Evolutionary conservation across 2,329 filamentous ascomycete genomes (phyloP), one percentile per base, ranked within the genome.

Genomic region (Clarireedia hainanense): DNA sequence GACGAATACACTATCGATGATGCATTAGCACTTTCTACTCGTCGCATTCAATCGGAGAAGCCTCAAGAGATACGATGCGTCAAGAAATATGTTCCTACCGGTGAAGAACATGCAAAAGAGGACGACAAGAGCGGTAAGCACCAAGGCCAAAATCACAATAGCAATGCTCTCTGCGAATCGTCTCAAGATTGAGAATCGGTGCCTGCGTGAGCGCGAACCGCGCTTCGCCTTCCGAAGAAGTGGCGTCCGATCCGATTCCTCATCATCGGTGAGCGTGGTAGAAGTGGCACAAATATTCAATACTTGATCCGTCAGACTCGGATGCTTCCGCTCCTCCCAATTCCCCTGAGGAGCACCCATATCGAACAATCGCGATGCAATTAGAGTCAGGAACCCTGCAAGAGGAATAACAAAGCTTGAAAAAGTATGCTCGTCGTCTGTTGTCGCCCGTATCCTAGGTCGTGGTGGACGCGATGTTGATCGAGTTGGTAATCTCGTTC

Each of bases 41-140:
- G 30, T 9, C 30, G 12, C 12, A 34, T 34, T 34, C 10, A 34
- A 34, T 34, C 30, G 4, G 3, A 3, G 5, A 12, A 34, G 30
- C 10, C 30, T 5, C 14, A 20, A 10, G 39, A n/a, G 15, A 20
- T 42, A 20, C n/a, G 17, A 14, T n/a, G 3, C 3, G 14, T 42
- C n/a, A 42, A 20, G 7, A 42, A 20, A 42, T 42, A 42, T 20
- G 37, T 34, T 15, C 37, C 23, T 40, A 55, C 52, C 52, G 14
- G 52, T 50, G 27, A 50, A 61, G 57, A 67, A 64, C 9, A 64
- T 40, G 34, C 59, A 58, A 14, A 69, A 57, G 4, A 62, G n/a
- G 47, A 66, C 56, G n/a, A 69, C 59, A 1, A 64, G 52, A 27
- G 60, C 61, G n/a, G 61, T 57, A 30, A 67, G 51, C 15, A 64